Percentiles rank a stretch among this genome's conserved stretches.
These are phyloP conservation scores for Aspergillus ostianus DNA, from an alignment of 495 filamentous ascomycete genomes.

Conservation along the genomic window DNA sequence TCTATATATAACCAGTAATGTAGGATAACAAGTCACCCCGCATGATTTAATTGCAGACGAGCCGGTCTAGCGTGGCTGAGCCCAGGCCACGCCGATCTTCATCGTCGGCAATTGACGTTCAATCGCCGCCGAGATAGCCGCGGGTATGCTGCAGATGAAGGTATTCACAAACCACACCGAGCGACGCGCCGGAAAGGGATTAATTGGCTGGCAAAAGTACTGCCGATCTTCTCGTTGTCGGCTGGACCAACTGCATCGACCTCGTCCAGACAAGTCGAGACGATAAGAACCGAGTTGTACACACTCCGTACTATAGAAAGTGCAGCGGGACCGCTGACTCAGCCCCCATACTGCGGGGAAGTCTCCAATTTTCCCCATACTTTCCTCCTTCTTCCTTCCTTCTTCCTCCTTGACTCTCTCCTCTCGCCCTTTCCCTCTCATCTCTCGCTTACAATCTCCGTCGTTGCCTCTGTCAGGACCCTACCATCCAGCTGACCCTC, in stretches of 20 bases:
- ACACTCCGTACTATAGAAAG: too few relatives aligned
- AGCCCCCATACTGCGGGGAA: too few relatives aligned
- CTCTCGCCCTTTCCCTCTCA: neutral
- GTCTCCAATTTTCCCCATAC: too few relatives aligned
- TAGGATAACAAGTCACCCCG: too few relatives aligned
- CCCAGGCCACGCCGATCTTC: too few relatives aligned
- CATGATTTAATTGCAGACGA: too few relatives aligned
- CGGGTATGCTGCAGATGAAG: neutral
- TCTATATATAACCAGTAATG: too few relatives aligned
- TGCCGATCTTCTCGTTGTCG: neutral
- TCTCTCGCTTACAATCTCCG: neutral
- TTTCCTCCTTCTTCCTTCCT: neutral
- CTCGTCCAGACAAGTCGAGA: neutral
- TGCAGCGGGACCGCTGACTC: too few relatives aligned
- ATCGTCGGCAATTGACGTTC: slow-evolving; percentile 5
- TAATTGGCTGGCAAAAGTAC: neutral
- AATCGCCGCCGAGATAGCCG: neutral
- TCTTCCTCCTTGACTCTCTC: neutral
- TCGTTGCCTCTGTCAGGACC: neutral
- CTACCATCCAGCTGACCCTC: neutral
- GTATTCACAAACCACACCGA: neutral
- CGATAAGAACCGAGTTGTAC: too few relatives aligned
- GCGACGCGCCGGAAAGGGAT: neutral
- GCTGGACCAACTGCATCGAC: neutral
- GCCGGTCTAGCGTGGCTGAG: too few relatives aligned